phyloP scores from a whole-genome alignment of 331 rosid genomes.

The Saraca asoca region DNA sequence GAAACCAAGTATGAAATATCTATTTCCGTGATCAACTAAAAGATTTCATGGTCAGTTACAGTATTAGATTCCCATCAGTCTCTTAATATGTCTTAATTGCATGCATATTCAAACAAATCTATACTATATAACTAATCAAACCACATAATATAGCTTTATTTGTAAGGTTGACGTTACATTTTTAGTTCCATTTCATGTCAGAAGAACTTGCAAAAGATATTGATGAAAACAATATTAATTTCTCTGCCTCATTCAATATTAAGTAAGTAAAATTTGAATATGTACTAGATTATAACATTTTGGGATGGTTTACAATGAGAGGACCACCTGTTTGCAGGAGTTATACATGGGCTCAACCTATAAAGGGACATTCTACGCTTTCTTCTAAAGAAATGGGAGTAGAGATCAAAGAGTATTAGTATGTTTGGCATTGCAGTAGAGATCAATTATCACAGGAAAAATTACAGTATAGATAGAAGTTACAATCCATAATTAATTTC shows the following conservation, averaged over 20 bases:
- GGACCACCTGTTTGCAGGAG: constrained; percentile 36
- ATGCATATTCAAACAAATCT: constrained; percentile 6
- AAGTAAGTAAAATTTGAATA: not conserved
- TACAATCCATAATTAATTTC: too few relatives aligned
- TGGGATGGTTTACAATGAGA: constrained; percentile 37
- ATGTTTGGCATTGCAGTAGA: not conserved
- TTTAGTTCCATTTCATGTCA: not conserved
- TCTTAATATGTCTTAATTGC: not conserved
- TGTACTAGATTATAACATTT: constrained; percentile 21
- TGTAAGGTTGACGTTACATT: not conserved
- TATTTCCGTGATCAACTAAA: not conserved
- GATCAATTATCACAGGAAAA: too few relatives aligned
- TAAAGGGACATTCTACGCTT: constrained; percentile 39
- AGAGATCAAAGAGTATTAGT: constrained; percentile 32
- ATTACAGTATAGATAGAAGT: too few relatives aligned
- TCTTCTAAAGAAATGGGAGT: constrained; percentile 26
- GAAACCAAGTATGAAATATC: not conserved
- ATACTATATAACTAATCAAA: constrained; percentile 4
- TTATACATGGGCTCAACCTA: constrained; percentile 46
- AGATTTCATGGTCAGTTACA: constrained; percentile 1
- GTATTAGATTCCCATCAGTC: not conserved
- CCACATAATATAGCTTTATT: not conserved
- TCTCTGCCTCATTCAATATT: too few relatives aligned
- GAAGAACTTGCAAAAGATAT: too few relatives aligned
- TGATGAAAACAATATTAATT: too few relatives aligned